These are phyloP conservation scores for Fusarium sp. DNA, from an alignment of 2,329 filamentous ascomycete genomes.

Conservation along the genomic window DNA sequence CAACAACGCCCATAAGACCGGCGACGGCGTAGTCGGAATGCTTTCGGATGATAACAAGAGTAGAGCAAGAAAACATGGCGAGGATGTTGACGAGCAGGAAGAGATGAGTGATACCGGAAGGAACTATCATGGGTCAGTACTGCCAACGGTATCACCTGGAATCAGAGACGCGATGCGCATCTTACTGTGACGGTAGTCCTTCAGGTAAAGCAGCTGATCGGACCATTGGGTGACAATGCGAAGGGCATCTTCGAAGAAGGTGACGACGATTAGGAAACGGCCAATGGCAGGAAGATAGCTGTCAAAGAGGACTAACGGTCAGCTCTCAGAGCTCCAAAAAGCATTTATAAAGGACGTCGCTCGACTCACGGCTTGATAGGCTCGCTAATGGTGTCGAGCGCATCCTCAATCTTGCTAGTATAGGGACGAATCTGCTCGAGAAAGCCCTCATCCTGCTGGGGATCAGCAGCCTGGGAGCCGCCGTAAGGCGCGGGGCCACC, in stretches of 20 bases:
- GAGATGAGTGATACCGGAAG: conserved; percentile 86
- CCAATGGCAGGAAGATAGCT: conserved; percentile 96
- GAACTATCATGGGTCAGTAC: conserved; percentile 69
- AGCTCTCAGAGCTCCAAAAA: conserved; percentile 26
- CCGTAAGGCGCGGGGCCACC: conserved; percentile 77
- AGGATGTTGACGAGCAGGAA: conserved; percentile 93
- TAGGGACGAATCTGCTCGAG: conserved; percentile 92
- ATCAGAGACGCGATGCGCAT: conserved; percentile 24
- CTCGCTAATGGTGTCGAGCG: conserved; percentile 86
- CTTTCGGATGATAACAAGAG: conserved; percentile 89
- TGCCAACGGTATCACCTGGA: neutral
- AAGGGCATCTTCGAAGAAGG: conserved; percentile 95
- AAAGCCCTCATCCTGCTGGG: conserved; percentile 70
- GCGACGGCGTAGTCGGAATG: conserved; percentile 92
- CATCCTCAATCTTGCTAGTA: conserved; percentile 98
- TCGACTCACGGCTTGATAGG: conserved; percentile 86
- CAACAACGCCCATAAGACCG: conserved; percentile 89
- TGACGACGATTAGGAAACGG: conserved; percentile 97
- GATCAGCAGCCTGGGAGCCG: conserved; percentile 62
- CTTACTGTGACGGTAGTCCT: conserved; percentile 94
- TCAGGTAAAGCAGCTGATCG: conserved; percentile 93
- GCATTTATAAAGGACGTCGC: conserved; percentile 9
- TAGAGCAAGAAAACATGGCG: conserved; percentile 85
- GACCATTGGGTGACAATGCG: conserved; percentile 98
- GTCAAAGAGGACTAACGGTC: conserved; percentile 36